Conservation (phyloP, 257 asterid species). For the Knoxia roxburghii region DNA sequence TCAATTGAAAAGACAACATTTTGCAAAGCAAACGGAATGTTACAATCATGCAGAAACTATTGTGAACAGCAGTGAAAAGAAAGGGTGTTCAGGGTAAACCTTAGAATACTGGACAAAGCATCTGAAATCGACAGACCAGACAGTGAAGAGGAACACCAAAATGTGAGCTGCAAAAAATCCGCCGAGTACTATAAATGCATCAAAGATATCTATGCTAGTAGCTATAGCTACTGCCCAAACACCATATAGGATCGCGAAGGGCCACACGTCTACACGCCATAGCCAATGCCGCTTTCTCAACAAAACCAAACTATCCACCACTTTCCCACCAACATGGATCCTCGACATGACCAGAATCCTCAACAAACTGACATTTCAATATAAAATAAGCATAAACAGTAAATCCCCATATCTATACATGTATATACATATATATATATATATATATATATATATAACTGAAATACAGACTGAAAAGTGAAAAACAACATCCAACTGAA, state of each 20-base stretch:
- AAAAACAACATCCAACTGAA: background rate
- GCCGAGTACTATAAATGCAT: conserved; percentile 75
- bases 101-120: conserved; percentile 79
- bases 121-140: conserved; percentile 87
- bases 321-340: conserved; percentile 88
- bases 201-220: conserved; percentile 76
- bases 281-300: conserved; percentile 70
- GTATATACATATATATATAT: background rate
- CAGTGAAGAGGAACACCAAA: conserved; percentile 82
- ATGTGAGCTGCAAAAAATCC: conserved; percentile 49
- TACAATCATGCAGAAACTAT: background rate
- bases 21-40: background rate
- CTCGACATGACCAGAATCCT: conserved; percentile 45
- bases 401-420: background rate
- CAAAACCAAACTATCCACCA: conserved; percentile 86
- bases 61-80: background rate
- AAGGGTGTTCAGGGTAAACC: conserved; percentile 32
- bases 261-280: conserved; percentile 93
- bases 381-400: background rate
- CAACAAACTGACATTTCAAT: background rate
- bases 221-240: conserved; percentile 66
- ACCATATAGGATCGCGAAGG: conserved; percentile 62
- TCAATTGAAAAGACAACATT: background rate
- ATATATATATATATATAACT: background rate
- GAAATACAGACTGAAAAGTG: background rate